Conservation (phyloP, 805 yeast genomes). For the Schwanniomyces pseudopolymorphus region DNA sequence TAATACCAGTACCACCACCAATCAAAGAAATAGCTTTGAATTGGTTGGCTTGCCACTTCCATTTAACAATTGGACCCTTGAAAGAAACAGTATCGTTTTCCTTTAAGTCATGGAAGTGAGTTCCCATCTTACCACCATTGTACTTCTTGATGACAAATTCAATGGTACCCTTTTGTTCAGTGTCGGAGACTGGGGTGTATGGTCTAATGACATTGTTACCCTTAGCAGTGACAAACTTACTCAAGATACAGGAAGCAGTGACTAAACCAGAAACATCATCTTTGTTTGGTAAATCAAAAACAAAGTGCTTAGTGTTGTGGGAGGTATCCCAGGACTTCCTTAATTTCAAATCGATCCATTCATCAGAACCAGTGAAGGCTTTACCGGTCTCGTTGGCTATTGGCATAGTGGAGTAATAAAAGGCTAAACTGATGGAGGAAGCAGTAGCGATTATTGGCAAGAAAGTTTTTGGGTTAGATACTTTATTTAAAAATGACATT, state of each 20-base stretch:
- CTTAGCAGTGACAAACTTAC: slow-evolving; percentile 79
- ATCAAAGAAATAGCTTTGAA: slow-evolving; percentile 76
- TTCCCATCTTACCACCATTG: slow-evolving; percentile 80
- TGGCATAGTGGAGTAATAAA: slow-evolving; percentile 20
- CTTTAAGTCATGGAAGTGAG: slow-evolving; percentile 68
- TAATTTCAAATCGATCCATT: slow-evolving; percentile 71
- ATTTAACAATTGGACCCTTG: slow-evolving; percentile 92
- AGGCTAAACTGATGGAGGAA: slow-evolving; percentile 35
- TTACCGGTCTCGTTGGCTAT: slow-evolving; percentile 39
- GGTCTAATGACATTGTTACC: slow-evolving; percentile 88
- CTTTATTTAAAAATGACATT: slow-evolving; percentile 26
- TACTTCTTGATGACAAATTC: slow-evolving; percentile 84
- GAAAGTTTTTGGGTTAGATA: slow-evolving; percentile 24
- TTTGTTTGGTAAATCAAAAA: slow-evolving; percentile 64
- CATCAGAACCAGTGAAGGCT: slow-evolving; percentile 60
- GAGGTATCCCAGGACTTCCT: slow-evolving; percentile 50
- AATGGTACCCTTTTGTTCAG: slow-evolving; percentile 67
- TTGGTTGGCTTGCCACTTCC: slow-evolving; percentile 86
- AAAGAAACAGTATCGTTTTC: slow-evolving; percentile 80
- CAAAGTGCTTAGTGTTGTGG: slow-evolving; percentile 63
- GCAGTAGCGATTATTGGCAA: slow-evolving; percentile 31
- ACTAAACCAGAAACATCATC: slow-evolving; percentile 75
- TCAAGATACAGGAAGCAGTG: slow-evolving; percentile 75
- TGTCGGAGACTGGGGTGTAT: slow-evolving; percentile 81
- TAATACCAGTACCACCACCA: slow-evolving; percentile 97